phyloP scores from a whole-genome alignment of 2,329 filamentous ascomycete species.

The Didymella sp. region DNA sequence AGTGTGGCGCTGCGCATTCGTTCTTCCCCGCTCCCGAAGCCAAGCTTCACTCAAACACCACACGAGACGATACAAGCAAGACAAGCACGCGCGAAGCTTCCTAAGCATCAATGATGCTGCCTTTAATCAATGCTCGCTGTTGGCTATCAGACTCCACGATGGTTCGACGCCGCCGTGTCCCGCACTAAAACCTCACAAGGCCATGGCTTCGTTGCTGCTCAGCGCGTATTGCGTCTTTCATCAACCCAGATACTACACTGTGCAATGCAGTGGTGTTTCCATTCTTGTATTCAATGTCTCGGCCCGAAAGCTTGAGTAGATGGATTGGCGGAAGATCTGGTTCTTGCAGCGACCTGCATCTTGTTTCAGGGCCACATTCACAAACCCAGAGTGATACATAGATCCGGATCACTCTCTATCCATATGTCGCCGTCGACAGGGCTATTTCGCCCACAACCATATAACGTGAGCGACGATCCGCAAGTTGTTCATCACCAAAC shows the following conservation, averaged over 20 bases:
- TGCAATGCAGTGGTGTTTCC: neutral
- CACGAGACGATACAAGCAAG: conserved; percentile 19
- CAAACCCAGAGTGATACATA: conserved; percentile 13
- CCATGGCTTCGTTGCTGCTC: neutral
- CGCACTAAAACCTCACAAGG: neutral
- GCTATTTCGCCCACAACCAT: neutral
- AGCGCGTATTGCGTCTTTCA: neutral
- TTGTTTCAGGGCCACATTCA: conserved; percentile 12
- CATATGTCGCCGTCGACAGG: neutral
- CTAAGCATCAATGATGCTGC: neutral
- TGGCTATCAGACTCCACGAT: neutral
- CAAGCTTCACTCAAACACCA: conserved; percentile 16
- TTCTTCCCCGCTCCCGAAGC: conserved; percentile 6
- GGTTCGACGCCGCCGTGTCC: neutral
- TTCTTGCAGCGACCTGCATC: neutral
- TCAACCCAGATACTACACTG: neutral
- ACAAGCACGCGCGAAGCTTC: conserved; percentile 16
- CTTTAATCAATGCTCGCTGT: neutral
- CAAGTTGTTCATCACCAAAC: neutral
- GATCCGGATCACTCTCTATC: conserved; percentile 8
- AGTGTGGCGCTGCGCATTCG: neutral
- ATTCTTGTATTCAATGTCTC: neutral
- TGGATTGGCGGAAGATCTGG: neutral
- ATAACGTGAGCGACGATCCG: neutral
- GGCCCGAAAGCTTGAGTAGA: neutral